Evolutionary conservation across 2,329 filamentous ascomycete genomes (phyloP).

Genomic region (Septoria petroselini): DNA sequence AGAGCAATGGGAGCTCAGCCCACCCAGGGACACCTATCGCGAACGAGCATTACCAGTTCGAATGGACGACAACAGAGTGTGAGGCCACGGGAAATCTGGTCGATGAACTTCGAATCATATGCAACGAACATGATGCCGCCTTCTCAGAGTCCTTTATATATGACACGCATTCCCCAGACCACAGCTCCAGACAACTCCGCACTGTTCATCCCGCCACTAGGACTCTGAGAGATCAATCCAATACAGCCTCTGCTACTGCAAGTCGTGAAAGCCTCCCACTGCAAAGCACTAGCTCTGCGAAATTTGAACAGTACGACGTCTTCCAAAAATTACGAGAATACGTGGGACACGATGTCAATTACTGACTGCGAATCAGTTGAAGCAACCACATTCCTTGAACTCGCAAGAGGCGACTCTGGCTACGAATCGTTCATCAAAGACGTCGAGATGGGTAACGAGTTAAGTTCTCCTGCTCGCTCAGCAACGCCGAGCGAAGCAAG

Average conservation of each 20-base stretch:
- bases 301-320: constrained; percentile 5
- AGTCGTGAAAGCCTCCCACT: constrained; percentile 1
- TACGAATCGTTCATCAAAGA: not conserved
- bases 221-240: not conserved
- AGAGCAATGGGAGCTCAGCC: not conserved
- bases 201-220: not conserved
- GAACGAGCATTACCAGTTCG: not conserved
- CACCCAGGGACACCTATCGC: constrained; percentile 6
- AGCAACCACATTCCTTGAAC: not conserved
- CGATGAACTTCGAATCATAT: constrained; percentile 1
- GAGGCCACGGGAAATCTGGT: constrained; percentile 1
- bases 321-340: constrained; percentile 7
- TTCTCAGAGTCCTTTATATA: constrained; percentile 1
- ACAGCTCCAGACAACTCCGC: not conserved
- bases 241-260: not conserved
- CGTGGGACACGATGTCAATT: constrained; percentile 5
- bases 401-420: not conserved
- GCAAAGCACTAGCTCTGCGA: not conserved
- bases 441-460: not conserved
- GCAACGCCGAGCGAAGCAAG: not conserved
- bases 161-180: not conserved
- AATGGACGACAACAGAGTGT: constrained; percentile 8
- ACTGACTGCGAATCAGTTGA: constrained; percentile 5
- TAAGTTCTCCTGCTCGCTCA: not conserved
- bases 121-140: constrained; percentile 8